A percentile compares a stretch with the other conserved stretches of the same genome.
Conservation (phyloP, 2,329 filamentous ascomycete genomes). For the Alternaria brassicicola region DNA sequence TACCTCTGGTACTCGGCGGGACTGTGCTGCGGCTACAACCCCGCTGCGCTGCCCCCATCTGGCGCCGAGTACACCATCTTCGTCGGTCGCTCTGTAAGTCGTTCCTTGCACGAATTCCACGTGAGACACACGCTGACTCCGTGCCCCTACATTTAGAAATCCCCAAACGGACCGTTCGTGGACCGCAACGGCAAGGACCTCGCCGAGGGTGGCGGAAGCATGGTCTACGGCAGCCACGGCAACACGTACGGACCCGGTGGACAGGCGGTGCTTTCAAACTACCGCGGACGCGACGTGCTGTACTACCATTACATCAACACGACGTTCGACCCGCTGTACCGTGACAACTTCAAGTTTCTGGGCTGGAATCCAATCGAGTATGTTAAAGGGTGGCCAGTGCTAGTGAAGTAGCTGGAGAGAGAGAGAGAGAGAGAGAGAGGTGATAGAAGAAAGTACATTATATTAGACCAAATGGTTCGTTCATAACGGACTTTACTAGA, state of each 20-base stretch:
- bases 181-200: slow-evolving; percentile 44
- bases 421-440: not conserved
- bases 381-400: not conserved
- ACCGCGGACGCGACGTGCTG: slow-evolving; percentile 11
- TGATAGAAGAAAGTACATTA: not conserved
- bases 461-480: no score
- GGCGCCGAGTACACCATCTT: slow-evolving; percentile 67
- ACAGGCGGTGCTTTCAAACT: slow-evolving; percentile 21
- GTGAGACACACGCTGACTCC: no score
- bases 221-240: slow-evolving; percentile 63
- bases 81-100: slow-evolving; percentile 66
- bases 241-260: slow-evolving; percentile 28
- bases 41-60: slow-evolving; percentile 12
- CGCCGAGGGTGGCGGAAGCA: slow-evolving; percentile 60
- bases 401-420: not conserved
- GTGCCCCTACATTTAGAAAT: no score
- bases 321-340: not conserved
- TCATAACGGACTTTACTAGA: not conserved
- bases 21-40: not conserved
- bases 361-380: slow-evolving; percentile 1
- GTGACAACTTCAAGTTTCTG: not conserved
- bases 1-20: slow-evolving; percentile 1
- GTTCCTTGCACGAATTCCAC: no score
- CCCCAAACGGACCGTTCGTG: slow-evolving; percentile 58
- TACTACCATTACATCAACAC: slow-evolving; percentile 27